Base-by-base conservation (phyloP, 2,329 filamentous ascomycete genomes). In the Trichoderma aggressivum region DNA sequence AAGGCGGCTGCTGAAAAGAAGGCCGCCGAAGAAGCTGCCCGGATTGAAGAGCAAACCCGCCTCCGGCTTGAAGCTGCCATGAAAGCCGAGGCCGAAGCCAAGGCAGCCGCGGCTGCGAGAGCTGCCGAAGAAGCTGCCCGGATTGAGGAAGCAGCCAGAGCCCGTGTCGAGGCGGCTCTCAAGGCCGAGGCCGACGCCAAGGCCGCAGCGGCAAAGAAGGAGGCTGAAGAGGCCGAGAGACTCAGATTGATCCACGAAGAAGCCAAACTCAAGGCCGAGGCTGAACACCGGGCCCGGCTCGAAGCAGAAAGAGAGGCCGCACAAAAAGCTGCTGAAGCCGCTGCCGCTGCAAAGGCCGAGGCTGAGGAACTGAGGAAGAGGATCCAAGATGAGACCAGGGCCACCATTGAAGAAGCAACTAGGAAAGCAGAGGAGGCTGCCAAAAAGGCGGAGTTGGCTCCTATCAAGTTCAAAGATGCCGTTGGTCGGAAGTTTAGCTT, bases 401-500 rank as follows among this genome's bases (percentile, higher is more conserved):
- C 85, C 61, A 84, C 82, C 74, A 75, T 85, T 24, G 76, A 86
- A 50, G 83, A 84, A 47, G 81, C 82, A 21, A 84, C 85, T 76
- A 84, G 85, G 72, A 82, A 80, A 74, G 86, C 86, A 26, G 76
- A 86, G 47, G 83, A 85, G 39, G 82, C 83, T 24, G 85, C 85
- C 76, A 84, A 85, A 73, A 82, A 80, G 74, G 86, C 86, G 72
- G 87, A 90, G 53, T 92, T 93, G 80, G 85, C 90, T 56, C 93
- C 92, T 3, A 93, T 97, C 79, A 91, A 91, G 75, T 97, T 97
- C 83, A 97, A 97, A 81, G 94, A 98, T 79, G 94, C 94, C 1
- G 90, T 98, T 18, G 93, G 93, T 36, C 88, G 94, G 75, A 97
- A 97, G 80, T 98, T 97, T 80, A 96, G 90, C 81, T 97, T 98